These are phyloP conservation scores for Cardamine occulta DNA, from an alignment of 345 rosid species.

Conservation along the genomic window DNA sequence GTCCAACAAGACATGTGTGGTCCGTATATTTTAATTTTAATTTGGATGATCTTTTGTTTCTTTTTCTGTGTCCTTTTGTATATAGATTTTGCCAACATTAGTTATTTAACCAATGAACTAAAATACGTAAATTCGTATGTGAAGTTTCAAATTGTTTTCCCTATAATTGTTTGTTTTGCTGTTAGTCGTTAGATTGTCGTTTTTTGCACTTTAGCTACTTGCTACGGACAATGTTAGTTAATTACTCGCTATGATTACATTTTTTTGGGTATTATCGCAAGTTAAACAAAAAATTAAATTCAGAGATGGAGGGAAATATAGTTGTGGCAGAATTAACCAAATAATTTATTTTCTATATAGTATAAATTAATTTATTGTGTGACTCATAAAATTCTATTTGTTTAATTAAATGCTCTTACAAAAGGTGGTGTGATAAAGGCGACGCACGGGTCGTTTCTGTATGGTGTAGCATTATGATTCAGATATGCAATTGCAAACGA, in stretches of 20 bases:
- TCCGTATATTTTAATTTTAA: conserved; percentile 20
- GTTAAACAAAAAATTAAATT: not conserved
- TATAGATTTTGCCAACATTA: conserved; percentile 3
- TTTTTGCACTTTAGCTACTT: conserved; percentile 26
- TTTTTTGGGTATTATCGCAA: conserved; percentile 7
- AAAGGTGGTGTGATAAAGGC: conserved; percentile 33
- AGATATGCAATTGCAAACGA: conserved; percentile 3
- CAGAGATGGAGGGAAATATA: conserved; percentile 31
- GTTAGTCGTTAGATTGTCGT: conserved; percentile 40
- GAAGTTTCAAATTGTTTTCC: conserved; percentile 21
- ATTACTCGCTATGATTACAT: conserved; percentile 27
- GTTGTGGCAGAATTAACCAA: not conserved
- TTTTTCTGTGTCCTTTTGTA: conserved; percentile 20
- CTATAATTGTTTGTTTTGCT: conserved; percentile 13
- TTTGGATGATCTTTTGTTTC: conserved; percentile 32
- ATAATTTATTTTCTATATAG: not conserved
- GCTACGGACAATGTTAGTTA: conserved; percentile 28
- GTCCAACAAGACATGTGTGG: conserved; percentile 32
- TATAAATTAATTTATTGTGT: not conserved
- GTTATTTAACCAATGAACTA: not conserved
- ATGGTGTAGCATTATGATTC: conserved; percentile 37
- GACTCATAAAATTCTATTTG: not conserved
- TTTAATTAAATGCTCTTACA: not conserved
- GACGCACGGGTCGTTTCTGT: conserved; percentile 16
- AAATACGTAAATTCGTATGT: conserved; percentile 20